Base-by-base conservation (phyloP, 1,284 basidiomycete species). In the Schizophyllum commune region DNA sequence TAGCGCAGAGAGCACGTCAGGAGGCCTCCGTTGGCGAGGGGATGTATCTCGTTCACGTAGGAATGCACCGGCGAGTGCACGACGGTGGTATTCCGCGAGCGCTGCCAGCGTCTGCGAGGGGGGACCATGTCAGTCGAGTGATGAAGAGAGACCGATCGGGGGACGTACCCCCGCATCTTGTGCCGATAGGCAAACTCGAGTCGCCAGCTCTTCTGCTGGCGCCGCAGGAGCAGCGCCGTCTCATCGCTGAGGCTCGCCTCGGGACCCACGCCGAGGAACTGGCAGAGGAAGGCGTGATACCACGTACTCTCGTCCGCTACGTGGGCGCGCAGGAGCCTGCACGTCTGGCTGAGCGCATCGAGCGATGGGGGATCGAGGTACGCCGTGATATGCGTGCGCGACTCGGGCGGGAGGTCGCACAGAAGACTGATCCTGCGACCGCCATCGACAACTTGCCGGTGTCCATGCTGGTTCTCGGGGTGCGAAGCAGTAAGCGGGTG, bases 221-320 rank as follows among this genome's bases (percentile, higher is more conserved):
- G 75, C 67, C 85, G 77, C 64, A 92, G 73, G 67, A 91, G 74
- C 62, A 89, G 66, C 66, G 72, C 71, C 66, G 71, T 76, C 17
- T 70, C 68, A 60, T 73, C 73, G 65, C 77, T 73, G 33, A 83
- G 72, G 64, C 84, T 80, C 63, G 72, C 73, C 69, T 89, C 88
- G 21, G 87, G 88, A 6, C 77, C 73, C 57, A 91, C 80, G 54
- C 83, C 83, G 58, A 91, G 73, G 69, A 87, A 89, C 69, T 88
- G 86, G 62, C 78, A 82, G 60, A 84, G 75, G 70, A 91, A 92
- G n/a, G 92, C 91, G n/a, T 82, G 77, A 57, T 83, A 80, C 92
- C 92, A 95, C 33, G 89, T 92, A 66, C 85, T 86, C 63, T 95
- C 92, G 68, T 91, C 83, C 63, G 81, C 81, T 76, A 91, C 76